Evolutionary conservation across 192 early-diverging fungal genomes (phyloP), one percentile per base, ranked within the genome.

Genomic region (Backusella luteola): DNA sequence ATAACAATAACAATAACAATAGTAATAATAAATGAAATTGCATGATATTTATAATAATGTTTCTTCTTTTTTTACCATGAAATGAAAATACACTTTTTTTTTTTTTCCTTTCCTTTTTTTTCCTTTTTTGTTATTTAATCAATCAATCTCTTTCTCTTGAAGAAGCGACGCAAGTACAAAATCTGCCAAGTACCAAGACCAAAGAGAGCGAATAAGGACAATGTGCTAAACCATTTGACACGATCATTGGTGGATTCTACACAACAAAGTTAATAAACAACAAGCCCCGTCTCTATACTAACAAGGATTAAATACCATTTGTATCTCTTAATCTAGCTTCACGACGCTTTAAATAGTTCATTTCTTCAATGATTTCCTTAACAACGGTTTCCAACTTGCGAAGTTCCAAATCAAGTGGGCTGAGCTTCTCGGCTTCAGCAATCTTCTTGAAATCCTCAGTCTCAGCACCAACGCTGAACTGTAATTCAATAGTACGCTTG

Each of bases 321-420:
- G 94, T 92, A 77, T 96, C 90, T 77, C 97, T 87, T 92, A 98
- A 90, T 67, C 87, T 85, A 73, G 86, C 87, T 79, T 98, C 97
- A 53, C 94, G 85, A 39, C 77, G 81, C 84, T 96, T 94, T 68
- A 97, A 79, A 73, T 91, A 89, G 74, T 95, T 91, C 91, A 98
- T 93, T 68, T 96, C 91, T n/a, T 90, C 92, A 38, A 92, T 83
- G 73, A 97, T 89, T 53, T 94, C 92, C 73, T 90, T 86, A 71
- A 94, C 83, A 14, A 93, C 79, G 79, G 88, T 87, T 81, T 96
- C 94, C 63, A 96, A 82, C 67, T 93, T 89, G 66, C 91, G 85
- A 29, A 98, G 80, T 84, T 97, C 97, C n/a, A 93, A 72, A 82
- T 98, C 97, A 79, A 96, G 84, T 29, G 97, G 97, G 79, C 88